Percentiles rank a stretch among this genome's conserved stretches.
phyloP scores from a whole-genome alignment of 2,329 filamentous ascomycete species.

The Dryadomyces quercus-mongolicae region DNA sequence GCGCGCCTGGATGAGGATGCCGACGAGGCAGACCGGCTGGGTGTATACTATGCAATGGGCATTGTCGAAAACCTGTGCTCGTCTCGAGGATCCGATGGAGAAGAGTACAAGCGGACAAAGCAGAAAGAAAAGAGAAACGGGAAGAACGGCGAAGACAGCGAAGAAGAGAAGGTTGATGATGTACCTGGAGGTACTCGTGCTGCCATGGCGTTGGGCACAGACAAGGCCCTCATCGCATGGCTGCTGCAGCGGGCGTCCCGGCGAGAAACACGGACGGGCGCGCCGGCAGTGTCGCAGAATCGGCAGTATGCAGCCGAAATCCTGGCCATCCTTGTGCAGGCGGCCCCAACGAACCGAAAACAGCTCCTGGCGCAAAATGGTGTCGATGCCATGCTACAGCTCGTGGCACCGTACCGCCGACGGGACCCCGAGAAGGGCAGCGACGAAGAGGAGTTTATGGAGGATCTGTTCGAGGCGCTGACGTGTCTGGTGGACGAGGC shows the following conservation, averaged over 20 bases:
- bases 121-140: not conserved
- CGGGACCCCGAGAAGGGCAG: slow-evolving; percentile 74
- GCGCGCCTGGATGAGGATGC: slow-evolving; percentile 63
- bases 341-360: slow-evolving; percentile 51
- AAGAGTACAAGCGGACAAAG: not conserved
- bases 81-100: slow-evolving; percentile 22
- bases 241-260: slow-evolving; percentile 61
- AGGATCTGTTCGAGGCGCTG: slow-evolving; percentile 82
- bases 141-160: not conserved
- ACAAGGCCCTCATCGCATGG: slow-evolving; percentile 59
- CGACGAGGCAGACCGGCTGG: slow-evolving; percentile 60
- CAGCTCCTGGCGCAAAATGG: slow-evolving; percentile 55
- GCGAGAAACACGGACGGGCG: slow-evolving; percentile 33
- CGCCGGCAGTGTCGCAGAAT: slow-evolving; percentile 58
- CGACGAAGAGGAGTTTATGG: slow-evolving; percentile 88
- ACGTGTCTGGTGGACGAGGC: slow-evolving; percentile 66
- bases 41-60: slow-evolving; percentile 74
- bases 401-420: slow-evolving; percentile 74
- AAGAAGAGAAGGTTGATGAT: not conserved
- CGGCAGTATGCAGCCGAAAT: slow-evolving; percentile 93
- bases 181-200: slow-evolving; percentile 28
- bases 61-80: slow-evolving; percentile 82
- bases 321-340: slow-evolving; percentile 76
- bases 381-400: slow-evolving; percentile 68
- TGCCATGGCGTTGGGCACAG: slow-evolving; percentile 59